phyloP scores from a whole-genome alignment of 495 filamentous ascomycete genomes.

The Xylaria acuta region DNA sequence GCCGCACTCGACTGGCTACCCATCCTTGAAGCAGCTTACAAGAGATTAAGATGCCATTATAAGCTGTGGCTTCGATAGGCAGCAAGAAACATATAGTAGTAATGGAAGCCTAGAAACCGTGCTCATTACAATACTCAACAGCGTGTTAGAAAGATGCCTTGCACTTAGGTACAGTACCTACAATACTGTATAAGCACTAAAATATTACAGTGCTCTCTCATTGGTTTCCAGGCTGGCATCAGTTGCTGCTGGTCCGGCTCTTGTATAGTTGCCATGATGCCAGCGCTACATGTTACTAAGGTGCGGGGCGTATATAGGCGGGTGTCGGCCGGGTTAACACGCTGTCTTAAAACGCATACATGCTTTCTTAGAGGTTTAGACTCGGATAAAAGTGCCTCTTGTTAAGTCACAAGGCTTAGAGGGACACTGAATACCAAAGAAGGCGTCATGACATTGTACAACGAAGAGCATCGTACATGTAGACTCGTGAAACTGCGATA shows the following conservation, averaged over 20 bases:
- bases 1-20: neutral
- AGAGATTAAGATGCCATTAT: neutral
- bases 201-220: neutral
- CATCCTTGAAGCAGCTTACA: neutral
- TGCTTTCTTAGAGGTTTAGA: neutral
- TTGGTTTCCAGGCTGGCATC: neutral
- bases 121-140: neutral
- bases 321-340: too few relatives aligned
- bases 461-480: too few relatives aligned
- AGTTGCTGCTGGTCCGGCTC: neutral
- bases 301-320: too few relatives aligned
- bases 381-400: neutral
- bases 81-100: neutral
- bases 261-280: neutral
- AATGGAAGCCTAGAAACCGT: neutral
- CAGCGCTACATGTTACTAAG: too few relatives aligned
- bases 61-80: neutral
- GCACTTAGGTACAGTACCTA: too few relatives aligned
- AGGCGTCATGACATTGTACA: too few relatives aligned
- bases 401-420: neutral
- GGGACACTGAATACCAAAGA: neutral
- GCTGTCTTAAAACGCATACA: too few relatives aligned
- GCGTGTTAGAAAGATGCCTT: neutral
- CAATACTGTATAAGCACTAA: neutral
- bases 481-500: too few relatives aligned